Evolutionary conservation across 2,329 filamentous ascomycete species (phyloP).

Genomic region (Hypoxylon sp.): DNA sequence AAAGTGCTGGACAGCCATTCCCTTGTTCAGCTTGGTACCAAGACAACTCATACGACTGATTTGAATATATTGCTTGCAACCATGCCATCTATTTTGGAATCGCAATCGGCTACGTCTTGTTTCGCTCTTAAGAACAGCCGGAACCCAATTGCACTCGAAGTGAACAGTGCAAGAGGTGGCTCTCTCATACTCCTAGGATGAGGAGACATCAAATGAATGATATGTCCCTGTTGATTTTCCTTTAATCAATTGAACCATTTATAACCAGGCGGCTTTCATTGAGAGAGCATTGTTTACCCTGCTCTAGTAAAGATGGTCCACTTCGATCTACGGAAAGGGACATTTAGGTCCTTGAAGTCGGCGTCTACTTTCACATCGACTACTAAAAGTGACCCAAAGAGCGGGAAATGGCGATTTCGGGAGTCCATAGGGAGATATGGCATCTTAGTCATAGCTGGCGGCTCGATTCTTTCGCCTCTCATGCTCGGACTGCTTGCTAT

Average conservation of each 20-base stretch:
- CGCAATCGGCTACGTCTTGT: neutral
- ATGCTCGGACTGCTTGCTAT: slow-evolving; percentile 43
- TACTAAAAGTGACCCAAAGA: slow-evolving; percentile 1
- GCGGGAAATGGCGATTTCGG: slow-evolving; percentile 27
- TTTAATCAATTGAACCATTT: neutral
- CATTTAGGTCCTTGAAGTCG: slow-evolving; percentile 11
- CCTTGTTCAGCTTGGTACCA: neutral
- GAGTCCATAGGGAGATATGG: slow-evolving; percentile 36
- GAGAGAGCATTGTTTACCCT: neutral
- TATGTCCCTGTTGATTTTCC: neutral
- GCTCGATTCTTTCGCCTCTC: slow-evolving; percentile 36
- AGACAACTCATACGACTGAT: neutral
- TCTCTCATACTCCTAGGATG: neutral
- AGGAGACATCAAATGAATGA: neutral
- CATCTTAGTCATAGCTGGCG: slow-evolving; percentile 35
- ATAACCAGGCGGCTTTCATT: neutral
- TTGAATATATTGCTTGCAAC: neutral
- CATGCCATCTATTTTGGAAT: neutral
- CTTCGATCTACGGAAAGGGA: slow-evolving; percentile 14
- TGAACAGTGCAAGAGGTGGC: neutral
- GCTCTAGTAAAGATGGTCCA: slow-evolving; percentile 6
- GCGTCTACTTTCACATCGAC: slow-evolving; percentile 17
- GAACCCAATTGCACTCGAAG: neutral
- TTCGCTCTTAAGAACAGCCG: neutral
- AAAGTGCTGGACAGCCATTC: neutral